Conservation (phyloP, 2,329 filamentous ascomycete genomes). For the Chaetomiaceae sp. region DNA sequence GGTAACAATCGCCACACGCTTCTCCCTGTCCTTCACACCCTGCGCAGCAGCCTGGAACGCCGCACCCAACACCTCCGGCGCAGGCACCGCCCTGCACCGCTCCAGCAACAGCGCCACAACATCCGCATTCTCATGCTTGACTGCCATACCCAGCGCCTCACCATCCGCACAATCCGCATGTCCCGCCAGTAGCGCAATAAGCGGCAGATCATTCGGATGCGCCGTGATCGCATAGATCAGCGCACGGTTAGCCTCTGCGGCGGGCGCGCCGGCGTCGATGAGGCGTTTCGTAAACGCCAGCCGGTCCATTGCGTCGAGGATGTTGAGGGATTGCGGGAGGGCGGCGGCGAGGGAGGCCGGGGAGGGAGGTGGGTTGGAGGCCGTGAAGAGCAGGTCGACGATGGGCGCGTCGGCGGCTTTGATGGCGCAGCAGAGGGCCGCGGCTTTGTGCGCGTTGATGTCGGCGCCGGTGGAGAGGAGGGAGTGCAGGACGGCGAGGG, state of each 20-base stretch:
- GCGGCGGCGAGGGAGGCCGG: conserved; percentile 41
- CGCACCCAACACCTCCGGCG: conserved; percentile 34
- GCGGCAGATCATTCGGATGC: conserved; percentile 42
- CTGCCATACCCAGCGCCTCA: conserved; percentile 40
- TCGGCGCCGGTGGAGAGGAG: conserved; percentile 48
- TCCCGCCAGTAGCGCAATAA: conserved; percentile 40
- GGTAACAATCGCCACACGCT: conserved; percentile 39
- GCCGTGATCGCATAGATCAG: conserved; percentile 44
- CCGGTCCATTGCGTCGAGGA: conserved; percentile 46
- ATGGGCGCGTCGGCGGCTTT: conserved; percentile 39
- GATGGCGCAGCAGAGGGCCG: conserved; percentile 46
- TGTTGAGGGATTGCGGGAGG: conserved; percentile 47
- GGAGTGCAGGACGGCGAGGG: conserved; percentile 39
- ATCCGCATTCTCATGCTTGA: conserved; percentile 40
- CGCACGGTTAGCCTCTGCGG: conserved; percentile 44
- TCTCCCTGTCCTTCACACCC: conserved; percentile 32
- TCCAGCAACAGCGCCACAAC: conserved; percentile 41
- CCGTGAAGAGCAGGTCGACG: conserved; percentile 43
- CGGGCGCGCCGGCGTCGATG: conserved; percentile 43
- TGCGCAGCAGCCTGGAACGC: conserved; percentile 38
- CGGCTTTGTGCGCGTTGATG: conserved; percentile 47
- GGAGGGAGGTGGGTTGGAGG: conserved; percentile 28
- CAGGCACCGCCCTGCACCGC: conserved; percentile 31
- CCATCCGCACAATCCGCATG: conserved; percentile 47
- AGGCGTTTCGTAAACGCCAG: conserved; percentile 45